These are phyloP conservation scores for Alternaria solani DNA, from an alignment of 2,329 filamentous ascomycete genomes.

Conservation along the genomic window DNA sequence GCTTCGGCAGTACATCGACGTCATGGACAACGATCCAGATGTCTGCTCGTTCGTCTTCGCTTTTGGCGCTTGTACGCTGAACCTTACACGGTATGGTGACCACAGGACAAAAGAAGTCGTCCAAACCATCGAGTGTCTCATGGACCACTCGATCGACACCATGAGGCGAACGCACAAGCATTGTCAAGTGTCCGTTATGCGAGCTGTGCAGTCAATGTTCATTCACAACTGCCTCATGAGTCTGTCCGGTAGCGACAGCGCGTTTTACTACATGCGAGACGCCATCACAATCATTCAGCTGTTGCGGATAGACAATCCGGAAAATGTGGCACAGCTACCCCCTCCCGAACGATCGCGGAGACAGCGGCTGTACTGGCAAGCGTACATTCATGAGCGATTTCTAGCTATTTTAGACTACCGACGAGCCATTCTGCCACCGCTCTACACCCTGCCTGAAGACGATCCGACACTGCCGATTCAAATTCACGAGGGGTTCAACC, in stretches of 20 bases:
- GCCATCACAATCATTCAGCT: slow-evolving; percentile 54
- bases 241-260: slow-evolving; percentile 58
- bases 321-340: slow-evolving; percentile 42
- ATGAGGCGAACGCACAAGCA: slow-evolving; percentile 51
- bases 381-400: slow-evolving; percentile 66
- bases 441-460: slow-evolving; percentile 51
- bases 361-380: slow-evolving; percentile 64
- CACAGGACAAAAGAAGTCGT: slow-evolving; percentile 43
- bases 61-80: slow-evolving; percentile 57
- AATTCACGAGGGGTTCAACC: slow-evolving; percentile 55
- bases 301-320: slow-evolving; percentile 53
- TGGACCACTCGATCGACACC: slow-evolving; percentile 48
- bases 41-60: slow-evolving; percentile 55
- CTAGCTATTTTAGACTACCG: slow-evolving; percentile 62
- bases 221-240: slow-evolving; percentile 63
- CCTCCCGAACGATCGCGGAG: slow-evolving; percentile 52
- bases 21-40: slow-evolving; percentile 52
- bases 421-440: slow-evolving; percentile 52
- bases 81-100: slow-evolving; percentile 51
- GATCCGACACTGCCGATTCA: slow-evolving; percentile 51
- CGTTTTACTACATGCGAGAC: slow-evolving; percentile 62
- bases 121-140: slow-evolving; percentile 44
- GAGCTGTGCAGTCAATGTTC: slow-evolving; percentile 62
- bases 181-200: slow-evolving; percentile 55
- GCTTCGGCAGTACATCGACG: slow-evolving; percentile 44